Evolutionary conservation across 805 yeast species (phyloP).

Genomic region (Suhomyces tanzawaensis): DNA sequence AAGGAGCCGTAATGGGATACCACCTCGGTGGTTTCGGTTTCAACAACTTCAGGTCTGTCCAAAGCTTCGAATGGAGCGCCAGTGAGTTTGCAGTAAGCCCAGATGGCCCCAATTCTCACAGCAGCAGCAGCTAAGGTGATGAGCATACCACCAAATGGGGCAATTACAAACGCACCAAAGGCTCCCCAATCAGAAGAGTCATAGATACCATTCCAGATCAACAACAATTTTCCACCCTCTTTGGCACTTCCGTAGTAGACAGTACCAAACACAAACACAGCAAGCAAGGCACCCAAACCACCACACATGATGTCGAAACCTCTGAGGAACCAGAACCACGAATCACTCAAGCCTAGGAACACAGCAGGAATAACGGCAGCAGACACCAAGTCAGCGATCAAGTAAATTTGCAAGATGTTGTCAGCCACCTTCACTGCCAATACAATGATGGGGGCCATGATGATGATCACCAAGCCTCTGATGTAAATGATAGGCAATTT

Average conservation of each 20-base stretch:
- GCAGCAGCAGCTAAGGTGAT: constrained; percentile 53
- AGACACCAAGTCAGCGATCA: constrained; percentile 88
- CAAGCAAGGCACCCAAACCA: constrained; percentile 77
- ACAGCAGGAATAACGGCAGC: constrained; percentile 83
- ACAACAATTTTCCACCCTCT: constrained; percentile 73
- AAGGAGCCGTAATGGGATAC: constrained; percentile 15
- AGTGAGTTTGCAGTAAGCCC: constrained; percentile 29
- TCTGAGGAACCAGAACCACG: constrained; percentile 60
- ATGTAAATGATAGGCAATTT: constrained; percentile 63
- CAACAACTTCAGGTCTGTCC: constrained; percentile 31
- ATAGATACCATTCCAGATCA: constrained; percentile 80
- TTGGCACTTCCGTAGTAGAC: constrained; percentile 69
- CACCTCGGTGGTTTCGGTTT: constrained; percentile 12
- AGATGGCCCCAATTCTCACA: constrained; percentile 40
- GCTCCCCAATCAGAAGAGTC: constrained; percentile 83
- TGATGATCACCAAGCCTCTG: constrained; percentile 65
- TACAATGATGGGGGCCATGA: constrained; percentile 84
- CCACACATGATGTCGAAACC: constrained; percentile 83
- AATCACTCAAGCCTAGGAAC: constrained; percentile 70
- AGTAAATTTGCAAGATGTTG: constrained; percentile 78
- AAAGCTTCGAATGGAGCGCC: constrained; percentile 46
- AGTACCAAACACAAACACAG: constrained; percentile 80
- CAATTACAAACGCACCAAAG: constrained; percentile 90
- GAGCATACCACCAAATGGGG: constrained; percentile 77
- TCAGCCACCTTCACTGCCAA: constrained; percentile 81